Evolutionary conservation across 78 protist species (phyloP).

Genomic region (Dictyostelium capitatum): DNA sequence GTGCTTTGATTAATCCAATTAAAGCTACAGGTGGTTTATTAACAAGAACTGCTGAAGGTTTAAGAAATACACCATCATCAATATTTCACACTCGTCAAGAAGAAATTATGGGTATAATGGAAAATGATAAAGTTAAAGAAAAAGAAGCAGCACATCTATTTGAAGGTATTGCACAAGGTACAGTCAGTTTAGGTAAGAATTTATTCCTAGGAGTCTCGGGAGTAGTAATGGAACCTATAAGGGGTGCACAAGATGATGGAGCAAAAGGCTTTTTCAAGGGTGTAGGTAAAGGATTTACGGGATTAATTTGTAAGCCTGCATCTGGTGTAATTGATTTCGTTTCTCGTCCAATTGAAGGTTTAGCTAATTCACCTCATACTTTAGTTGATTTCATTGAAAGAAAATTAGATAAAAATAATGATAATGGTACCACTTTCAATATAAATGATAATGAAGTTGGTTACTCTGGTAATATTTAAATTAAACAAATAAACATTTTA

Average conservation of each 20-base stretch:
- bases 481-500: too few species aligned
- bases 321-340: constrained; percentile 85
- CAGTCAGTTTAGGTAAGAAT: constrained; percentile 50
- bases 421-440: neutral
- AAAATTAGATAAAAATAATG: neutral
- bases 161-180: constrained; percentile 73
- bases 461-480: too few species aligned
- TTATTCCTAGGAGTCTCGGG: constrained; percentile 68
- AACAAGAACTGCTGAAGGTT: constrained; percentile 76
- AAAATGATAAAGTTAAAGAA: neutral
- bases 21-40: constrained; percentile 81
- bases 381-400: constrained; percentile 36
- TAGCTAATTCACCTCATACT: constrained; percentile 60
- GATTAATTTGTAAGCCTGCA: constrained; percentile 89
- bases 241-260: constrained; percentile 53
- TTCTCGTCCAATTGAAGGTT: constrained; percentile 77
- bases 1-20: constrained; percentile 86
- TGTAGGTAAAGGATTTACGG: constrained; percentile 90
- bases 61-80: constrained; percentile 67
- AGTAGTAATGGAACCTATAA: constrained; percentile 49
- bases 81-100: constrained; percentile 24
- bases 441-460: neutral
- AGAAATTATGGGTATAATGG: neutral
- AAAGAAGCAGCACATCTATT: constrained; percentile 59
- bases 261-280: constrained; percentile 84